Evolutionary conservation across 2,329 filamentous ascomycete species (phyloP), one percentile per base, ranked within the genome.

Genomic region (Thermochaetoides dissita): DNA sequence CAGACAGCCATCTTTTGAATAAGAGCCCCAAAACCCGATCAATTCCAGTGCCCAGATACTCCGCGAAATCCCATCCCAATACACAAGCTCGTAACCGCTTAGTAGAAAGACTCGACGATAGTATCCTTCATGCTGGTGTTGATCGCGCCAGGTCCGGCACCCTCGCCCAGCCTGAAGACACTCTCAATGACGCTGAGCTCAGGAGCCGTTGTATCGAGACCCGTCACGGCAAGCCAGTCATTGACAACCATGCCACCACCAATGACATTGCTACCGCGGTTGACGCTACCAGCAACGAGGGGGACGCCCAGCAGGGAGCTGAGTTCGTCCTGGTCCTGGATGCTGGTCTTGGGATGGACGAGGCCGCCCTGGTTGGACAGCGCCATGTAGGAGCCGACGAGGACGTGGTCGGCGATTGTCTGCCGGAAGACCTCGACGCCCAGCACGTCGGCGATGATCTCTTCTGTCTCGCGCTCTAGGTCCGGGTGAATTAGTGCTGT

Each of bases 101-200:
- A 98, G 70, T 98, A 98, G 69, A 96, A 98, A 56, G 85, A 94
- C 71, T 98, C 91, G 48, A 98, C 91, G 77, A 98, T 94, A 51
- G 87, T 91, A 63, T 96, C 89, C 76, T 95, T 96, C 70, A 95
- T 80, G 53, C 68, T 79, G 40, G 79, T 83, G 62, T 84, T 84
- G 67, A 89, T 86, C 55, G 76, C 79, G 57, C 77, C 77, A 39
- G 86, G 81, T 6, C 76, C 85, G 52, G 79, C 73, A 41, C 85
- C 87, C 69, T 96, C 89, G 49, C 88, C 88, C 37, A 98, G 71
- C 56, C 87, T 78, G 72, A 98, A 98, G 50, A 98, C 88, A 55
- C 81, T 88, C 73, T 98, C 91, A 44, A 98, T 76, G 45, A 98
- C 91, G 58, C 86, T 94, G 56, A 98, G 69, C 68, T 98, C 91